Conservation (phyloP, 1,139 yeast species). For the Suhomyces ambrosiae region DNA sequence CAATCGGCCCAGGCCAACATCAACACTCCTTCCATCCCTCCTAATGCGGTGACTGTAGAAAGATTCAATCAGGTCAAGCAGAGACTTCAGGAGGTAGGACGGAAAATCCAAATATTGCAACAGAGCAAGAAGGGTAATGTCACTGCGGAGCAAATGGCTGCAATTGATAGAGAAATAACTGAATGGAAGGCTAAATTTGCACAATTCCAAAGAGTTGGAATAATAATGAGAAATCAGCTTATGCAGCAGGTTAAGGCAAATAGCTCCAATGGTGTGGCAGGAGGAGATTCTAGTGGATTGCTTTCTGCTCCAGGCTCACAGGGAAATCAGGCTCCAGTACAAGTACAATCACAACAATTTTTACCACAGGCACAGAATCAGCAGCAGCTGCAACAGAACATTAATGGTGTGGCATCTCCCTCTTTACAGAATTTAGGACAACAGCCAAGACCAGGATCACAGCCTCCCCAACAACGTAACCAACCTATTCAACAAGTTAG, state of each 20-base stretch:
- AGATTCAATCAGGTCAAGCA: slow-evolving; percentile 44
- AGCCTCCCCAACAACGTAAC: slow-evolving; percentile 11
- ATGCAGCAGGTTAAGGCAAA: slow-evolving; percentile 34
- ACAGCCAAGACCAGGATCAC: slow-evolving; percentile 3
- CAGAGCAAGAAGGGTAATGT: slow-evolving; percentile 34
- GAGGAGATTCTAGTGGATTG: slow-evolving; percentile 9
- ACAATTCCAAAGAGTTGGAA: slow-evolving; percentile 42
- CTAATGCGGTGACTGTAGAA: slow-evolving; percentile 40
- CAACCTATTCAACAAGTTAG: slow-evolving; percentile 15
- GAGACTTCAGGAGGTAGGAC: slow-evolving; percentile 44
- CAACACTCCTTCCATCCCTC: slow-evolving; percentile 21
- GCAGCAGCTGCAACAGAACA: slow-evolving; percentile 16
- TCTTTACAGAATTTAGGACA: slow-evolving; percentile 6
- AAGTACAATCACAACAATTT: slow-evolving; percentile 7
- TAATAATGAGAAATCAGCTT: slow-evolving; percentile 42
- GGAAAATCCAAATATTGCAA: slow-evolving; percentile 38
- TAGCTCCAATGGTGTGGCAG: slow-evolving; percentile 11
- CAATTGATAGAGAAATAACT: slow-evolving; percentile 38
- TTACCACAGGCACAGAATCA: slow-evolving; percentile 7
- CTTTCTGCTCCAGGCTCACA: slow-evolving; percentile 1
- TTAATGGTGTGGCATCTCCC: slow-evolving; percentile 7
- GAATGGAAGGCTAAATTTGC: slow-evolving; percentile 39
- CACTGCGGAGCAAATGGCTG: slow-evolving; percentile 34
- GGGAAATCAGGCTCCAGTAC: slow-evolving; percentile 10
- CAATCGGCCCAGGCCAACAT: slow-evolving; percentile 4